Percentiles rank a stretch among this genome's conserved stretches.
Conservation (phyloP, 768 basidiomycete genomes). For the Trametopsis cervina region DNA sequence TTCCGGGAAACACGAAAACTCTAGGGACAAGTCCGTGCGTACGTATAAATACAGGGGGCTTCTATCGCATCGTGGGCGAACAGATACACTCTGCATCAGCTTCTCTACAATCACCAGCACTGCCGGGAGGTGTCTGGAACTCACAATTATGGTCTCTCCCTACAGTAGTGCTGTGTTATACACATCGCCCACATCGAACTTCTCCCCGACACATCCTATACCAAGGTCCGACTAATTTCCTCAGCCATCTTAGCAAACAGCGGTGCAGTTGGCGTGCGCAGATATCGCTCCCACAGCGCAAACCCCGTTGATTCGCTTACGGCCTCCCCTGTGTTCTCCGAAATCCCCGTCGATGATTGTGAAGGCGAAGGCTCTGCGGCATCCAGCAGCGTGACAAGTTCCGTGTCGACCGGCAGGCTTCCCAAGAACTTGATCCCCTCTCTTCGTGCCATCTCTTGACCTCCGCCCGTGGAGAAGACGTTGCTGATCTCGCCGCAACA, state of each 20-base stretch:
- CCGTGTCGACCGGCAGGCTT: conserved; percentile 87
- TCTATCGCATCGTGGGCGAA: too few relatives aligned
- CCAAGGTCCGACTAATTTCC: conserved; percentile 30
- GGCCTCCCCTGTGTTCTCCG: conserved; percentile 29
- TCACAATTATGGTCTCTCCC: too few relatives aligned
- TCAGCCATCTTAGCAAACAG: conserved; percentile 58
- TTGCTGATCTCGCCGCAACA: conserved; percentile 95
- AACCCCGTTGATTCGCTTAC: conserved; percentile 29
- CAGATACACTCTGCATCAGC: background rate
- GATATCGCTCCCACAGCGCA: conserved; percentile 53
- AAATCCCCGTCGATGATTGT: conserved; percentile 25
- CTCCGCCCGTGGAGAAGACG: conserved; percentile 92
- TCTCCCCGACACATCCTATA: too few relatives aligned
- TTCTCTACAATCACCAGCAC: background rate
- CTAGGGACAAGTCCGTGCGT: too few relatives aligned
- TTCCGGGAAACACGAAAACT: too few relatives aligned
- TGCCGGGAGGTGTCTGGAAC: too few relatives aligned
- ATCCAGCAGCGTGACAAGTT: conserved; percentile 82
- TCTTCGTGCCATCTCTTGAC: conserved; percentile 75
- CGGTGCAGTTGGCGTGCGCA: conserved; percentile 58
- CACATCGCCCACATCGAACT: too few relatives aligned
- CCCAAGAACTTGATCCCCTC: conserved; percentile 79
- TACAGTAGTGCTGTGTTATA: too few relatives aligned
- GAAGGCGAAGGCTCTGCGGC: conserved; percentile 36
- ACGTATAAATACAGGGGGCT: too few relatives aligned